Evolutionary conservation across 2,329 filamentous ascomycete species (phyloP).

Genomic region (Penicillium sp.): DNA sequence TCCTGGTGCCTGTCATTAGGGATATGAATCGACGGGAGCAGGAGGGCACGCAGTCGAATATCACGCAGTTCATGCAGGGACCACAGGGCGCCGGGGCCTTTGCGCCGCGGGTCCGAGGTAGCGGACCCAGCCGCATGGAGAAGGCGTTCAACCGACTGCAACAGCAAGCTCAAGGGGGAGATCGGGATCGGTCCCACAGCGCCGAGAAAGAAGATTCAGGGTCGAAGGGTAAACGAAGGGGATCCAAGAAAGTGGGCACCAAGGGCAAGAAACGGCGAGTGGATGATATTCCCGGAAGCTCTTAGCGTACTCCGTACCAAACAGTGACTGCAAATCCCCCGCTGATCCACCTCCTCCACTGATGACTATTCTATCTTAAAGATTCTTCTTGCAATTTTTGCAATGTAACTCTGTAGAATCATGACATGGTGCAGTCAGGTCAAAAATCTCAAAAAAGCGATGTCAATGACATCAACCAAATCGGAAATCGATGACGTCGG

Average conservation of each 20-base stretch:
- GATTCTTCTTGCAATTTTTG: background rate
- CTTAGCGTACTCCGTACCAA: conserved; percentile 4
- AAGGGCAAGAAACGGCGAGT: conserved; percentile 25
- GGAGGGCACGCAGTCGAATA: conserved; percentile 93
- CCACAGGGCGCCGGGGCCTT: conserved; percentile 55
- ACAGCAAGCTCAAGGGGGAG: conserved; percentile 44
- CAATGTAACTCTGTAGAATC: conserved; percentile 12
- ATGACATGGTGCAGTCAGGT: conserved; percentile 10
- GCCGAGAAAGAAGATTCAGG: conserved; percentile 2
- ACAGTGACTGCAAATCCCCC: background rate
- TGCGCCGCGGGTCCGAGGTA: conserved; percentile 60
- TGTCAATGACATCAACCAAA: conserved; percentile 19
- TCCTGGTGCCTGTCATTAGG: conserved; percentile 87
- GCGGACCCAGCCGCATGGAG: conserved; percentile 66
- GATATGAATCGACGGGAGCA: conserved; percentile 87
- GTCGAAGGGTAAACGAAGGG: conserved; percentile 12
- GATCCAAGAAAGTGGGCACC: conserved; percentile 13
- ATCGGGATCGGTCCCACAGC: conserved; percentile 16
- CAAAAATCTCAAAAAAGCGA: background rate
- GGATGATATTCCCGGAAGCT: background rate
- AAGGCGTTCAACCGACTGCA: conserved; percentile 66
- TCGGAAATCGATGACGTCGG: conserved; percentile 20
- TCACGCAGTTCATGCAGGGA: conserved; percentile 86
- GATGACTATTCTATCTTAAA: background rate
- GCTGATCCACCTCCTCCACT: conserved; percentile 7